phyloP scores from a whole-genome alignment of 768 basidiomycete genomes.

The Coprinopsis strossmayeri region DNA sequence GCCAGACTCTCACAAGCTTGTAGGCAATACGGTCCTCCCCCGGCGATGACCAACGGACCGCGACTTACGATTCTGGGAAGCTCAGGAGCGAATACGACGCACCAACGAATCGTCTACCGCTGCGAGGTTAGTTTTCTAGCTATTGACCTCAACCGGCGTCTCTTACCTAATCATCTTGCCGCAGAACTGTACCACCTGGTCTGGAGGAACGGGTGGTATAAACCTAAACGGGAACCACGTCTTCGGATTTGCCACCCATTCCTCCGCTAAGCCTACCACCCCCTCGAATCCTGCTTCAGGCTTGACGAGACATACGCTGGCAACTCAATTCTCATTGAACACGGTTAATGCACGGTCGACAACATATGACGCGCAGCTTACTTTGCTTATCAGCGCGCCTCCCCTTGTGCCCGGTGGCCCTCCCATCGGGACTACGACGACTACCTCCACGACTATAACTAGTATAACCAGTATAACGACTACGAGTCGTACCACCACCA shows the following conservation, averaged over 20 bases:
- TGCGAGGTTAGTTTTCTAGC: not conserved
- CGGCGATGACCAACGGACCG: constrained; percentile 1
- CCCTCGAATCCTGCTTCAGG: constrained; percentile 2
- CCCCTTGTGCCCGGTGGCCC: not conserved
- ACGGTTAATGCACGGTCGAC: not conserved
- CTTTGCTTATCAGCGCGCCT: not conserved
- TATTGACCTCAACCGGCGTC: no score
- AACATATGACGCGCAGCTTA: not conserved
- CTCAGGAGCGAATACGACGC: constrained; percentile 9
- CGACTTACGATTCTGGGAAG: constrained; percentile 7
- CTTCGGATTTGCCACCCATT: constrained; percentile 8
- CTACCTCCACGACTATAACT: not conserved
- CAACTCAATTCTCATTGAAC: not conserved
- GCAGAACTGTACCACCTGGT: constrained; percentile 11
- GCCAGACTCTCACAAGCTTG: no score
- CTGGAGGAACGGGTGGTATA: constrained; percentile 7
- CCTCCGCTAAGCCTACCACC: constrained; percentile 2
- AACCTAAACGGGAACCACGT: constrained; percentile 2
- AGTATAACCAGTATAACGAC: no score
- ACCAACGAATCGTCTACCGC: constrained; percentile 10
- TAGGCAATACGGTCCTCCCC: not conserved
- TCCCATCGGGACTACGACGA: not conserved
- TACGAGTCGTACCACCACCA: no score
- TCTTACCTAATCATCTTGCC: not conserved
- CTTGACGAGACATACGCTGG: constrained; percentile 6